A percentile compares a stretch with the other conserved stretches of the same genome.
Evolutionary conservation across 2,329 filamentous ascomycete species (phyloP).

Genomic region (Aspergillus pseudoterreus): DNA sequence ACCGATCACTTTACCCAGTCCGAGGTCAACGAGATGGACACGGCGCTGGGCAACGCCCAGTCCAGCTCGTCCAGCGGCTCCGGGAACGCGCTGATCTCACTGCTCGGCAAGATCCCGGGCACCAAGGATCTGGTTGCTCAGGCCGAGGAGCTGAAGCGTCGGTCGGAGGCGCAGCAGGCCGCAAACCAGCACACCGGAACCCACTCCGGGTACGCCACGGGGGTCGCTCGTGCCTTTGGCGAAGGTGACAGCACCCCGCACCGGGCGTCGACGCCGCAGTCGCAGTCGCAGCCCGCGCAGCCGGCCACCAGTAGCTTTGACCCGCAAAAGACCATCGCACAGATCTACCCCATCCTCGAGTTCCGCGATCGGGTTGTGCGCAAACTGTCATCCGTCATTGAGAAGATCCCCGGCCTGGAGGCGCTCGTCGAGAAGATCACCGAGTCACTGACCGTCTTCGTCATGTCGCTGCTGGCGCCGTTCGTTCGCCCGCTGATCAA

Average conservation of each 20-base stretch:
- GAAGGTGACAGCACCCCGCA: conserved; percentile 1
- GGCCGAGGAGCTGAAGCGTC: conserved; percentile 59
- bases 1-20: conserved; percentile 82
- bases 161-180: conserved; percentile 61
- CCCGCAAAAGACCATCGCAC: conserved; percentile 67
- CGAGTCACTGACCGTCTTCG: conserved; percentile 86
- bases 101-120: conserved; percentile 73
- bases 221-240: conserved; percentile 12
- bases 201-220: conserved; percentile 25
- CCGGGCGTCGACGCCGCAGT: background rate
- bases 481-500: conserved; percentile 91
- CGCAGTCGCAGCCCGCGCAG: conserved; percentile 31
- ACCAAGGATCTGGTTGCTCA: conserved; percentile 64
- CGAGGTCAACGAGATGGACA: conserved; percentile 76
- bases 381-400: conserved; percentile 76
- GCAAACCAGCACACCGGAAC: conserved; percentile 47
- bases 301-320: conserved; percentile 56
- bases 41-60: conserved; percentile 68
- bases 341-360: conserved; percentile 91
- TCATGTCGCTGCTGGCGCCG: conserved; percentile 84
- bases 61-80: conserved; percentile 42
- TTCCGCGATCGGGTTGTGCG: conserved; percentile 95
- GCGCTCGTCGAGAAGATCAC: conserved; percentile 88
- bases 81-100: conserved; percentile 63
- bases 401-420: conserved; percentile 89